These are phyloP conservation scores for Rossbeevera mucosa DNA, from an alignment of 768 basidiomycete species.

Conservation along the genomic window DNA sequence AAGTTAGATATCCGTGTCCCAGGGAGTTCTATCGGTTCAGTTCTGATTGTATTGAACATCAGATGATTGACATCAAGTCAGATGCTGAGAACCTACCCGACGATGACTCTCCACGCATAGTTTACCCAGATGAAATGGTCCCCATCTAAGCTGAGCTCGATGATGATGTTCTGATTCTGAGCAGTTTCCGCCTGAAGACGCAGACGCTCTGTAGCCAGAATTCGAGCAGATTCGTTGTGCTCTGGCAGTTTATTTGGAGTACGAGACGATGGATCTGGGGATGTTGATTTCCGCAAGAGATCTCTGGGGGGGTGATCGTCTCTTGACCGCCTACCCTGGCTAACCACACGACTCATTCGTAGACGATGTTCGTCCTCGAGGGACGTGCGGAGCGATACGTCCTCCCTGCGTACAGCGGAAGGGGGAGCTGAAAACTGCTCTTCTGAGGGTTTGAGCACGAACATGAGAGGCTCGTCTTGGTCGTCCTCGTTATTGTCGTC, in stretches of 20 bases:
- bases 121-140: constrained; percentile 96
- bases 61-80: background rate
- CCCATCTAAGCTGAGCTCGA: constrained; percentile 91
- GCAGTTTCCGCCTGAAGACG: constrained; percentile 90
- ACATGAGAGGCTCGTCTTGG: constrained; percentile 85
- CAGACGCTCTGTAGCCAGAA: constrained; percentile 84
- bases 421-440: constrained; percentile 44
- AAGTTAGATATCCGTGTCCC: constrained; percentile 79
- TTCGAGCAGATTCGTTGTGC: constrained; percentile 69
- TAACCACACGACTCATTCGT: constrained; percentile 46
- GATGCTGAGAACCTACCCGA: constrained; percentile 57
- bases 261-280: constrained; percentile 34
- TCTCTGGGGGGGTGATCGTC: constrained; percentile 55
- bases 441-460: constrained; percentile 86
- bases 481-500: constrained; percentile 88
- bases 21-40: constrained; percentile 74
- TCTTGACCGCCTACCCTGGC: constrained; percentile 50
- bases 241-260: constrained; percentile 48
- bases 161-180: constrained; percentile 91
- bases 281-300: constrained; percentile 34
- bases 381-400: constrained; percentile 35
- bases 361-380: constrained; percentile 35
- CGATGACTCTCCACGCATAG: constrained; percentile 89
- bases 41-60: constrained; percentile 41
- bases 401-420: constrained; percentile 35